Base-by-base conservation (phyloP, 2,329 filamentous ascomycete species). In the Hymenoscyphus repandus region DNA sequence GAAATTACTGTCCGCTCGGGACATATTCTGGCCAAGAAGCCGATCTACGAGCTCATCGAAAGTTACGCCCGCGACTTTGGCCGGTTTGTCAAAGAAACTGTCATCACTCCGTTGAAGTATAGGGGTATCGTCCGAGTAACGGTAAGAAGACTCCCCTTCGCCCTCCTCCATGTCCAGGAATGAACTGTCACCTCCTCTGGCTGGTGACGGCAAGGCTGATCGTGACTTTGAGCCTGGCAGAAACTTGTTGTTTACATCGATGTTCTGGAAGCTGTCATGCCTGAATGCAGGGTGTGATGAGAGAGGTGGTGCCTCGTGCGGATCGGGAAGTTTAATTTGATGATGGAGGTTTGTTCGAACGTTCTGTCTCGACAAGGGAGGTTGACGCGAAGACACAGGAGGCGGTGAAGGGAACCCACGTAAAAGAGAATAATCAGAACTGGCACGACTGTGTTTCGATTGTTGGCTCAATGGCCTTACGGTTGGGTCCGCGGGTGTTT, bases 1-100 rank as follows among this genome's bases (percentile, higher is more conserved):
- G 64, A 96, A 99, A 68, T 96, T 96, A 51, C 80, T 78, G 65
- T 97, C 93, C n/a, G 85, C 79, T 64, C 89, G 90, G 27, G 88
- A 90, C 72, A 92, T 85, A 33, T 88, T 88, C 55, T 88, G 80
- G 0, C 85, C 79, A 20, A 97, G 76, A 37, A 99, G 77, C n/a
- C 90, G 85, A 68, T 96, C 90, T 17, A 97, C 89, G 4, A 93
- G 73, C 49, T 90, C 86, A 54, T 87, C 83, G 58, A 85, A 82
- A 2, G 73, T 72, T 15, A 82, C 68, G 2, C 82, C 82, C 1
- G 70, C 65, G 44, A 71, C 67, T 63, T 77, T 82, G 22, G 72
- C 67, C 9, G 76, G 72, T 53, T 72, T 72, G 36, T 78, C 75
- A 52, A 80, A 77, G 17, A 79, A 74, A 50, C 70, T 77, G 47